Conservation (phyloP, 176 grass and related monocot species). For the Juncus inflexus region DNA sequence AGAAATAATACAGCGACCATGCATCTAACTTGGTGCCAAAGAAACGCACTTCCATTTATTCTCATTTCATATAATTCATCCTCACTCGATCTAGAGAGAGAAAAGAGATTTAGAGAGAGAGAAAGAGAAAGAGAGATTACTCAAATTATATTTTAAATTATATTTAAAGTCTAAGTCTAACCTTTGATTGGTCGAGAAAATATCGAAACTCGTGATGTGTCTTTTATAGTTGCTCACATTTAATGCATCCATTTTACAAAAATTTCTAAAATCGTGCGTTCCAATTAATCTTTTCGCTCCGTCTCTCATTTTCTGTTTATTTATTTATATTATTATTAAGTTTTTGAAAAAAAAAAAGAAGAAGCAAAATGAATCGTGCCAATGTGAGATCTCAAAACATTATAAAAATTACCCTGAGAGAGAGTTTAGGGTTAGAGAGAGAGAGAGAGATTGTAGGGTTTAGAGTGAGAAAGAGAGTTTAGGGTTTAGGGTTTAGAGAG, state of each 20-base stretch:
- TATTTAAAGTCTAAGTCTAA: not conserved
- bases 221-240: conserved; percentile 90
- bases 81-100: conserved; percentile 42
- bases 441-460: conserved; percentile 9
- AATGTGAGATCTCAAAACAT: too few relatives aligned
- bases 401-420: too few relatives aligned
- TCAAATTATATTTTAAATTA: not conserved
- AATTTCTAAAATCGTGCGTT: conserved; percentile 94
- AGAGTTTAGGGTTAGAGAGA: not conserved
- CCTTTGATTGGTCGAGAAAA: conserved; percentile 62
- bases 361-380: too few relatives aligned
- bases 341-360: conserved; percentile 2
- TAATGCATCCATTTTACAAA: conserved; percentile 94
- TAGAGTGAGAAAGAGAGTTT: conserved; percentile 14
- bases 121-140: not conserved
- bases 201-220: conserved; percentile 67
- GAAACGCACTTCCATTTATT: conserved; percentile 85
- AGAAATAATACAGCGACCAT: conserved; percentile 94
- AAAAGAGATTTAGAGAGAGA: too few relatives aligned
- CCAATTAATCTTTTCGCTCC: conserved; percentile 70
- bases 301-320: conserved; percentile 69
- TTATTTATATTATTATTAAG: conserved; percentile 19
- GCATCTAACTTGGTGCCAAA: conserved; percentile 99
- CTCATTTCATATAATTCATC: conserved; percentile 80
- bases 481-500: conserved; percentile 3